Conservation (phyloP, 164 flowering plant genomes). For the Hamamelis virginiana region DNA sequence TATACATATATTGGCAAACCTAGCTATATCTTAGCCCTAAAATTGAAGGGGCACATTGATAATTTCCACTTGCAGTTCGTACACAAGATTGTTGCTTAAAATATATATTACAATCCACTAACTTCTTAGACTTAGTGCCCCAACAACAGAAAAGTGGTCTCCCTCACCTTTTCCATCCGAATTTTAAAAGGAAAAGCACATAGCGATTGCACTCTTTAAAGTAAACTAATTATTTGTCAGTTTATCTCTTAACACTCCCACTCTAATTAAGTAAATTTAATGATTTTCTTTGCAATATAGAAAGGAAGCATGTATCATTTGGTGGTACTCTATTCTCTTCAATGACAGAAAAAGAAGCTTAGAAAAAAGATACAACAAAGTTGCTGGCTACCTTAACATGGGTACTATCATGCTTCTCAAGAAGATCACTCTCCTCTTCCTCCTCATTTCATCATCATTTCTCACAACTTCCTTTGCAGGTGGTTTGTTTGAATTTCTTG, state of each 20-base stretch:
- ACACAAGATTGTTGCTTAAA: slow-evolving; percentile 3
- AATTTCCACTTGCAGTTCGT: slow-evolving; percentile 18
- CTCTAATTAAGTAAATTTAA: neutral
- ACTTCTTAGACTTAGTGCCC: slow-evolving; percentile 51
- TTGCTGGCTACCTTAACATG: slow-evolving; percentile 36
- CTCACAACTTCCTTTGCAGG: slow-evolving; percentile 65
- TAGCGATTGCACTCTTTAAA: neutral
- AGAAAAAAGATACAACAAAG: neutral
- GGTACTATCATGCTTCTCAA: slow-evolving; percentile 29
- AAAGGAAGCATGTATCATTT: slow-evolving; percentile 18
- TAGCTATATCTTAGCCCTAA: neutral
- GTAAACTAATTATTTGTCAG: neutral
- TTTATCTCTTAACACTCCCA: neutral
- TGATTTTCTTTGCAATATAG: neutral
- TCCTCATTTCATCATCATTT: slow-evolving; percentile 51
- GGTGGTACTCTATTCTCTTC: slow-evolving; percentile 12
- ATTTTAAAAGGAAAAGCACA: slow-evolving; percentile 36
- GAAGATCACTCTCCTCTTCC: slow-evolving; percentile 43
- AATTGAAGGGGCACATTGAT: slow-evolving; percentile 16
- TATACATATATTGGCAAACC: too few relatives aligned
- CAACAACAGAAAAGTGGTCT: slow-evolving; percentile 56
- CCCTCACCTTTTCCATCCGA: slow-evolving; percentile 39
- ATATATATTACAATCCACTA: slow-evolving; percentile 32
- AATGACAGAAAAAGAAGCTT: slow-evolving; percentile 4
- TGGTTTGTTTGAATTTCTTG: slow-evolving; percentile 14